Evolutionary conservation across 139 green algal species (phyloP).

Genomic region (Microglena sp.): DNA sequence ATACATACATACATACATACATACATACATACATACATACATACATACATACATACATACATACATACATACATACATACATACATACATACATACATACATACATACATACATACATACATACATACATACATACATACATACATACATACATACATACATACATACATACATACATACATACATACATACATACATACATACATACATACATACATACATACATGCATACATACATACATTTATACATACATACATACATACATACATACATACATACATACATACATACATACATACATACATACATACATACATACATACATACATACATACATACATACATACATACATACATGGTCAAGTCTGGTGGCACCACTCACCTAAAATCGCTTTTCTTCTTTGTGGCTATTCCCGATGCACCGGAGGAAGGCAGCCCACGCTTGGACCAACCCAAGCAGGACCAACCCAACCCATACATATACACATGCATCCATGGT

Average conservation of each 20-base stretch:
- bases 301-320: too few relatives aligned
- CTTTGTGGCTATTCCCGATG: not conserved
- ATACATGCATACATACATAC: not conserved
- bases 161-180: not conserved
- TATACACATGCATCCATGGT: too few relatives aligned
- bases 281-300: too few relatives aligned
- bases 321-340: too few relatives aligned
- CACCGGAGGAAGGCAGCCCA: not conserved
- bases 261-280: too few relatives aligned
- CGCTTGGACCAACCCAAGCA: not conserved
- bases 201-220: constrained; percentile 1
- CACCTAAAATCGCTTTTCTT: not conserved
- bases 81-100: not conserved
- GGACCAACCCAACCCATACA: too few relatives aligned
- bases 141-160: constrained; percentile 1
- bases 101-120: not conserved
- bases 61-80: not conserved
- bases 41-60: too few relatives aligned
- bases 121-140: not conserved
- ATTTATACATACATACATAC: too few relatives aligned
- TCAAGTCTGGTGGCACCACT: not conserved
- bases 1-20: not conserved
- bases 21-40: not conserved
- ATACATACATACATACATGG: too few relatives aligned
- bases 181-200: constrained; percentile 1